These are phyloP conservation scores for Trichoderma harzianum DNA, from an alignment of 2,329 filamentous ascomycete genomes.

Conservation along the genomic window DNA sequence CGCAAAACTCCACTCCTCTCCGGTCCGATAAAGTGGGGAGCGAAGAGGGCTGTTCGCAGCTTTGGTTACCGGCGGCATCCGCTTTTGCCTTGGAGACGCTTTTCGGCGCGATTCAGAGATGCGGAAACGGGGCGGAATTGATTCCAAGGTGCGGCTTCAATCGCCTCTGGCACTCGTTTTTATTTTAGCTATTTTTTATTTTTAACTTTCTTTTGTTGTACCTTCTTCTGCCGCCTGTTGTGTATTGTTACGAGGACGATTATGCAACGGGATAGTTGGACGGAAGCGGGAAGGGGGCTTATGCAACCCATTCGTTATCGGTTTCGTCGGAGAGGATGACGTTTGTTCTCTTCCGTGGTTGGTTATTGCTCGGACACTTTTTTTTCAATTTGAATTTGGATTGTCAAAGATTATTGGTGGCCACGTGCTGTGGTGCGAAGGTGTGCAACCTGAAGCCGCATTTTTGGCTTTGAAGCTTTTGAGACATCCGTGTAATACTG, in stretches of 20 bases:
- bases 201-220: background rate
- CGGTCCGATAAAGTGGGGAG: slow-evolving; percentile 17
- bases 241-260: background rate
- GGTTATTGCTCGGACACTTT: background rate
- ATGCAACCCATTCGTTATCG: background rate
- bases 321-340: background rate
- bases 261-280: background rate
- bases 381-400: background rate
- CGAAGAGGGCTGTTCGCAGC: background rate
- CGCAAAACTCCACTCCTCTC: slow-evolving; percentile 1
- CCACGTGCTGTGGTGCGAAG: background rate
- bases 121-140: slow-evolving; percentile 19
- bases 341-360: background rate
- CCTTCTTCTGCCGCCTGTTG: background rate
- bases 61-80: slow-evolving; percentile 19
- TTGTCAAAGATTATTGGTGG: background rate
- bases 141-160: slow-evolving; percentile 18
- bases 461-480: background rate
- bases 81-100: background rate
- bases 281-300: background rate
- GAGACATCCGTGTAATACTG: background rate
- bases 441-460: background rate
- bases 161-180: background rate
- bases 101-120: background rate
- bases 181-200: background rate